Percentiles rank a stretch among this genome's conserved stretches.
phyloP scores from a whole-genome alignment of 2,329 filamentous ascomycete species.

The Hysterium pulicare region DNA sequence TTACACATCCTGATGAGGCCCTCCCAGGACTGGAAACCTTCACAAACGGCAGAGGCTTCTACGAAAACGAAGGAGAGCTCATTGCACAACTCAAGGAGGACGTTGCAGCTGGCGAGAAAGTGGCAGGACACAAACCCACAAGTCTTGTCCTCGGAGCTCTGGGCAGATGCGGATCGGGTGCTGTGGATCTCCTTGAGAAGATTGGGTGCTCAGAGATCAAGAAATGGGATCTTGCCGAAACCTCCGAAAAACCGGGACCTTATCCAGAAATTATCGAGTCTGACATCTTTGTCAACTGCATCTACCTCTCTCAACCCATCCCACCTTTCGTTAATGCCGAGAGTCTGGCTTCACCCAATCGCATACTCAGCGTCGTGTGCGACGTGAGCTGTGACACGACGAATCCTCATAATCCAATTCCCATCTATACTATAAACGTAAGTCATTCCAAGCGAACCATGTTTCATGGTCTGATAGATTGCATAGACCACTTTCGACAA shows the following conservation, averaged over 20 bases:
- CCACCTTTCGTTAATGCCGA: constrained; percentile 76
- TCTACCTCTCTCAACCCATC: constrained; percentile 77
- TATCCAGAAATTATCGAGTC: constrained; percentile 73
- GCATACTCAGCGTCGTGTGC: constrained; percentile 67
- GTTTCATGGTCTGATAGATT: neutral
- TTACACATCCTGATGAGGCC: constrained; percentile 64
- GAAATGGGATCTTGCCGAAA: constrained; percentile 78
- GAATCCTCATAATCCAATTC: constrained; percentile 69
- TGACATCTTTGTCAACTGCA: constrained; percentile 51
- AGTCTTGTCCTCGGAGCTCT: constrained; percentile 77
- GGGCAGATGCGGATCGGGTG: constrained; percentile 81
- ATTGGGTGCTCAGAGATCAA: constrained; percentile 70
- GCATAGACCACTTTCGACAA: constrained; percentile 71
- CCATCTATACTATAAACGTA: constrained; percentile 74
- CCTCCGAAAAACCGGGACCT: constrained; percentile 60
- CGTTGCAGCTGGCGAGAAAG: constrained; percentile 63
- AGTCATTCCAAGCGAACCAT: neutral
- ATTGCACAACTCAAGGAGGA: constrained; percentile 71
- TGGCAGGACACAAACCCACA: constrained; percentile 65
- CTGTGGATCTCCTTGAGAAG: constrained; percentile 73
- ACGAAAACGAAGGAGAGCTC: constrained; percentile 71
- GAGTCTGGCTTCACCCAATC: constrained; percentile 62
- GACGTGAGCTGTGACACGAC: constrained; percentile 63
- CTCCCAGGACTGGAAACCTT: constrained; percentile 62
- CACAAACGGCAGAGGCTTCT: constrained; percentile 51